These are phyloP conservation scores for Yamadazyma takamatsuzukensis DNA, from an alignment of 805 yeast species.

Conservation along the genomic window DNA sequence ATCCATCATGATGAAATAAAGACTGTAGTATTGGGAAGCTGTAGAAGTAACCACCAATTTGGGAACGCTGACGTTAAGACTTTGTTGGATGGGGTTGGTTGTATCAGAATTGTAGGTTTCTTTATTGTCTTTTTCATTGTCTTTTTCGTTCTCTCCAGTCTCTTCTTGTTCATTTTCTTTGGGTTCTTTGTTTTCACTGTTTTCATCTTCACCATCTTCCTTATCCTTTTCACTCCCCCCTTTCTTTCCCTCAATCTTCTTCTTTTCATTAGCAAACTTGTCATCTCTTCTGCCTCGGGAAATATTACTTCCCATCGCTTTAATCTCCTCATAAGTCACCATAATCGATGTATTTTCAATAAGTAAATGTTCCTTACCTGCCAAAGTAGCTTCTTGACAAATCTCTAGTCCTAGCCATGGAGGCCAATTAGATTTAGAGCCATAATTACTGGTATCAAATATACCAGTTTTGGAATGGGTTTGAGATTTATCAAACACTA, in stretches of 20 bases:
- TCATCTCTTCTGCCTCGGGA: constrained; percentile 3
- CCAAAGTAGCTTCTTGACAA: constrained; percentile 42
- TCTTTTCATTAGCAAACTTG: neutral
- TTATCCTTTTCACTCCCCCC: too few relatives aligned
- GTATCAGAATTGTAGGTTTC: neutral
- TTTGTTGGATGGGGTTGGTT: constrained; percentile 27
- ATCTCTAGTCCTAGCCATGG: constrained; percentile 82
- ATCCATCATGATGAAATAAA: constrained; percentile 60
- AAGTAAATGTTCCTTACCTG: constrained; percentile 46
- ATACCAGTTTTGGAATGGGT: constrained; percentile 10
- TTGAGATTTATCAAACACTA: constrained; percentile 56
- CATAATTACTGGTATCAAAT: constrained; percentile 49
- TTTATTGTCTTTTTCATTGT: neutral
- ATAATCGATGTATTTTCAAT: constrained; percentile 63
- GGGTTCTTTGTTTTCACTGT: neutral
- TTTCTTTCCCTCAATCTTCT: constrained; percentile 17
- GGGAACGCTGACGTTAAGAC: constrained; percentile 64
- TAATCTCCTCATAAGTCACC: constrained; percentile 49
- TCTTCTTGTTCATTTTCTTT: constrained; percentile 1
- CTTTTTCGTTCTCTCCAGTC: constrained; percentile 3
- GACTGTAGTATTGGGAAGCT: constrained; percentile 66
- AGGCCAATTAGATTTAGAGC: constrained; percentile 71
- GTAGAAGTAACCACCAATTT: constrained; percentile 64
- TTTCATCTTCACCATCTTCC: constrained; percentile 1
- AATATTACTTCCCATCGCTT: constrained; percentile 22